A percentile compares a stretch with the other conserved stretches of the same genome.
Conservation (phyloP, 129 eudicot species). For the Tagetes patula region DNA sequence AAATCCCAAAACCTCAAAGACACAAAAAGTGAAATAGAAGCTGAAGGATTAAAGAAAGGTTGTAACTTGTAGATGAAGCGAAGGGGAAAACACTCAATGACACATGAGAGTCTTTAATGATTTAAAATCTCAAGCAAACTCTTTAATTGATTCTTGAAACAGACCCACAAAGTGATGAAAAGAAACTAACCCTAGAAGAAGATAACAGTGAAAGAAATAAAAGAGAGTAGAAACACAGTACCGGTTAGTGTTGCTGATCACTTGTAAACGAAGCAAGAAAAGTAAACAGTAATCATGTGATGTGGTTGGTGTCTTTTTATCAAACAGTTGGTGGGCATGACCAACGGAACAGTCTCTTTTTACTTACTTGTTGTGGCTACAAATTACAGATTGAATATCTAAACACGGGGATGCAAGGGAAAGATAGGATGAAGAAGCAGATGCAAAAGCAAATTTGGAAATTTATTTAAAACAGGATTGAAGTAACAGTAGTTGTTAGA, state of each 20-base stretch:
- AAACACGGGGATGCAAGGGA: too few species aligned
- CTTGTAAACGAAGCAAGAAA: conserved; percentile 66
- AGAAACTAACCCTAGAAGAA: conserved; percentile 21
- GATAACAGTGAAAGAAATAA: conserved; percentile 14
- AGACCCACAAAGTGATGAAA: conserved; percentile 39
- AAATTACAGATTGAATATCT: neutral
- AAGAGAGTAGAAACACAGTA: conserved; percentile 15
- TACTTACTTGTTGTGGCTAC: conserved; percentile 12
- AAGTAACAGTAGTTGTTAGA: conserved; percentile 30
- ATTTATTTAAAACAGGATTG: neutral
- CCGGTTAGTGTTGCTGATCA: conserved; percentile 39
- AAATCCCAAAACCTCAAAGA: conserved; percentile 60
- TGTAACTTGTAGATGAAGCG: conserved; percentile 51
- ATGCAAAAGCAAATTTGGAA: conserved; percentile 4
- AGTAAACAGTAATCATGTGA: conserved; percentile 29
- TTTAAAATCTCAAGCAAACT: conserved; percentile 24
- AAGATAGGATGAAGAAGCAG: neutral
- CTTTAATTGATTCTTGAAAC: conserved; percentile 37
- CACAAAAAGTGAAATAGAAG: conserved; percentile 30
- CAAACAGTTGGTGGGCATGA: conserved; percentile 26
- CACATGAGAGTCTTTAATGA: conserved; percentile 47
- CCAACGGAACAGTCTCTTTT: neutral
- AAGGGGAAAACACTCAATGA: conserved; percentile 42
- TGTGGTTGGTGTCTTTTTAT: conserved; percentile 7
- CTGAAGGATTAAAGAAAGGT: conserved; percentile 34